phyloP scores from a whole-genome alignment of 1,284 basidiomycete genomes.

The Pseudozyma sp. region DNA sequence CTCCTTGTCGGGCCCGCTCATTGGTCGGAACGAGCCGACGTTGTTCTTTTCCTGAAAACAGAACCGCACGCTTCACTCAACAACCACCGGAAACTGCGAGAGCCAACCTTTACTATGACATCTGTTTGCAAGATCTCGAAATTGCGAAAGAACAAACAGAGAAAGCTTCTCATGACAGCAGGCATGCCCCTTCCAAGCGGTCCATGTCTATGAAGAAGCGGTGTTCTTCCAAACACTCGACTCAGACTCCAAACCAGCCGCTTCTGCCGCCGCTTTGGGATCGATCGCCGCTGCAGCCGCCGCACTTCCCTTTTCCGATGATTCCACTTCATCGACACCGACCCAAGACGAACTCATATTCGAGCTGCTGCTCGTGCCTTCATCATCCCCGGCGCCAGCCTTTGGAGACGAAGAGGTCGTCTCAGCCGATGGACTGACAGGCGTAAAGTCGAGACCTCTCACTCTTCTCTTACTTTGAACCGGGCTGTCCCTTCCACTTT shows the following conservation, averaged over 20 bases:
- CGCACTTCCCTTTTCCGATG: not conserved
- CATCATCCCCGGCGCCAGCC: too few species aligned
- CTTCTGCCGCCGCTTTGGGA: conserved; percentile 16
- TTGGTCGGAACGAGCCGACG: too few species aligned
- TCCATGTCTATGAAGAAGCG: too few species aligned
- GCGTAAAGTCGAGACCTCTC: conserved; percentile 46
- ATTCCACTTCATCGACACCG: conserved; percentile 25
- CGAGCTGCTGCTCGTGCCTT: conserved; percentile 6
- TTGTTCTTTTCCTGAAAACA: too few species aligned
- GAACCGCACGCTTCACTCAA: too few species aligned
- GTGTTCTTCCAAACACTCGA: conserved; percentile 9
- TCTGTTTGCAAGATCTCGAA: too few species aligned
- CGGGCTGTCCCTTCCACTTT: conserved; percentile 52
- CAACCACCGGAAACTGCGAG: too few species aligned
- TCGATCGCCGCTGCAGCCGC: conserved; percentile 10
- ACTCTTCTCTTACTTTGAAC: conserved; percentile 24
- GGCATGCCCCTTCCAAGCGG: too few species aligned
- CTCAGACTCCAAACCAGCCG: conserved; percentile 26
- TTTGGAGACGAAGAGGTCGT: not conserved
- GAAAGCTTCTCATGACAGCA: too few species aligned
- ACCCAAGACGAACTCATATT: conserved; percentile 51
- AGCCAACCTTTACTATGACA: too few species aligned
- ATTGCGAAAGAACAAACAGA: too few species aligned
- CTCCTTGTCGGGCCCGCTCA: too few species aligned
- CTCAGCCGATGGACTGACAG: conserved; percentile 27